Evolutionary conservation across 75 land plant genomes (phyloP).

Genomic region (Selaginella tamariscina): DNA sequence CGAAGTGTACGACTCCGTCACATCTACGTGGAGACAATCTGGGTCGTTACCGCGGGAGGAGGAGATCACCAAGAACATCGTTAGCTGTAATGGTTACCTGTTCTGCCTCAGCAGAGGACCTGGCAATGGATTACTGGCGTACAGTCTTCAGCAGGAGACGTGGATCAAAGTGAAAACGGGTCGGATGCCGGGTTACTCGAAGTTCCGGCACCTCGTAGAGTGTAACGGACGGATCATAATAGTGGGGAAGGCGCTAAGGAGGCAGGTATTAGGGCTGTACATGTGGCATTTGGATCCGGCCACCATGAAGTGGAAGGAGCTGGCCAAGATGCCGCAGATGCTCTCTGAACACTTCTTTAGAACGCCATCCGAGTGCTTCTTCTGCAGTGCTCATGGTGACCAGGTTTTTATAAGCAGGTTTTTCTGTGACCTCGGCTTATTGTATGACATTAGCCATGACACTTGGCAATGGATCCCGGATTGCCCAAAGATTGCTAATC

Average conservation of each 20-base stretch:
- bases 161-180: conserved; percentile 30
- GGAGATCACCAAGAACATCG: conserved; percentile 13
- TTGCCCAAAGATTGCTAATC: conserved; percentile 18
- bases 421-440: conserved; percentile 21
- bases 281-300: conserved; percentile 26
- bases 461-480: conserved; percentile 22
- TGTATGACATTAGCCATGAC: conserved; percentile 17
- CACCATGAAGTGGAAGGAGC: conserved; percentile 25
- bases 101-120: conserved; percentile 16
- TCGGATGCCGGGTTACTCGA: conserved; percentile 25
- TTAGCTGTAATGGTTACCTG: conserved; percentile 9
- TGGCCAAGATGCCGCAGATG: conserved; percentile 27
- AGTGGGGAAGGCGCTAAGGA: conserved; percentile 26
- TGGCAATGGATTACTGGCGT: conserved; percentile 21
- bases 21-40: not conserved
- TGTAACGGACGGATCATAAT: conserved; percentile 24
- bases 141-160: conserved; percentile 17
- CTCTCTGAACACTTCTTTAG: conserved; percentile 27
- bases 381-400: conserved; percentile 27
- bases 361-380: conserved; percentile 33
- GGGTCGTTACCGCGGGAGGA: conserved; percentile 10
- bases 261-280: conserved; percentile 22
- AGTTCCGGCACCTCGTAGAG: conserved; percentile 26
- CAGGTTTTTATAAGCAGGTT: conserved; percentile 23
- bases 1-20: conserved; percentile 15